These are phyloP conservation scores for Kwoniella botswanensis DNA, from an alignment of 768 basidiomycete genomes.

Conservation along the genomic window DNA sequence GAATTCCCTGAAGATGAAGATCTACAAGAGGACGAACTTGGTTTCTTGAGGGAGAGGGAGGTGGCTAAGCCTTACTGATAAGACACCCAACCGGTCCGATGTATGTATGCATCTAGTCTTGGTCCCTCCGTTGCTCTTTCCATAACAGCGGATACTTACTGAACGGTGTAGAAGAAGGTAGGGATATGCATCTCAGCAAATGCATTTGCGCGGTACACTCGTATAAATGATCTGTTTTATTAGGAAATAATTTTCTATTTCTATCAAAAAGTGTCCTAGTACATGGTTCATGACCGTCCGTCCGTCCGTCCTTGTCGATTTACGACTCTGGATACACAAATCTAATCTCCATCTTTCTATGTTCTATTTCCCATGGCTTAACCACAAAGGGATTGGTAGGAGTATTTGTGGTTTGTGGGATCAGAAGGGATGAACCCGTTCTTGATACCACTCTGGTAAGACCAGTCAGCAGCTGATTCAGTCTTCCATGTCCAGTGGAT, in stretches of 20 bases:
- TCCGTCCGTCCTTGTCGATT: neutral
- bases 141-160: too few relatives aligned
- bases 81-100: too few relatives aligned
- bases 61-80: constrained; percentile 56
- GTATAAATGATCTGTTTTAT: neutral
- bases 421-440: constrained; percentile 82
- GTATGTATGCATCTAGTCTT: too few relatives aligned
- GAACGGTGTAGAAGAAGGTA: neutral
- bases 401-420: constrained; percentile 63
- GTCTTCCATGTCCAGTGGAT: constrained; percentile 58
- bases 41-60: constrained; percentile 50
- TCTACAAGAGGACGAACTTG: constrained; percentile 49
- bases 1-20: constrained; percentile 43
- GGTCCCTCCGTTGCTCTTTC: too few relatives aligned
- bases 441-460: constrained; percentile 77
- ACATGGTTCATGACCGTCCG: neutral
- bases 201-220: neutral
- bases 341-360: neutral
- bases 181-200: neutral
- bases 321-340: neutral
- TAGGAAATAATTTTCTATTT: neutral
- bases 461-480: constrained; percentile 78
- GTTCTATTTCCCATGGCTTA: constrained; percentile 15
- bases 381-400: constrained; percentile 67
- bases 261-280: neutral